phyloP scores from a whole-genome alignment of 139 green algal genomes.

The Desmodesmus armatus region DNA sequence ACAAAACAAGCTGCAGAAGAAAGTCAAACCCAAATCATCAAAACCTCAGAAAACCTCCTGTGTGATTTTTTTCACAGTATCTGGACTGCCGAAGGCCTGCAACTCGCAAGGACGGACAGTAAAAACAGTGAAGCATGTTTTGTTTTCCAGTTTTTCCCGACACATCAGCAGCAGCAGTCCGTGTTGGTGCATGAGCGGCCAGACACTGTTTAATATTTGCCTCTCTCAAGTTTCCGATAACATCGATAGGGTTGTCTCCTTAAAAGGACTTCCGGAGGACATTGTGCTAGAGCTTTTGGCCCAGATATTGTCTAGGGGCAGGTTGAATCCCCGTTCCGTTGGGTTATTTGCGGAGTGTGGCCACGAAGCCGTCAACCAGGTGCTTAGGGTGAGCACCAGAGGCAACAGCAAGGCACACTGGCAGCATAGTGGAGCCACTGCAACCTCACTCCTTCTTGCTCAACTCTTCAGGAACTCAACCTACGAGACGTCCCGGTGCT shows the following conservation, averaged over 20 bases:
- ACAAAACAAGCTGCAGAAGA: too few relatives aligned
- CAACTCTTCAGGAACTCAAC: too few relatives aligned
- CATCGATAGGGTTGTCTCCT: not conserved
- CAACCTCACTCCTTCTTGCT: too few relatives aligned
- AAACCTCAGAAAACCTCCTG: not conserved
- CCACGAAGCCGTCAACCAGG: too few relatives aligned
- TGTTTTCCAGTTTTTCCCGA: constrained; percentile 7
- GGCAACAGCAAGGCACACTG: not conserved
- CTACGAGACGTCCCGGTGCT: too few relatives aligned
- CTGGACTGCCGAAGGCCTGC: not conserved
- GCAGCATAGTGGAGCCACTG: too few relatives aligned
- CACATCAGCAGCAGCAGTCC: not conserved
- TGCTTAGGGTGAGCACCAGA: too few relatives aligned
- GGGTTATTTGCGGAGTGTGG: too few relatives aligned
- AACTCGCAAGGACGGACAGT: not conserved
- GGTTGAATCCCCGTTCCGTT: too few relatives aligned
- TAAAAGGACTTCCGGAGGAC: not conserved
- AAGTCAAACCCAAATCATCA: too few relatives aligned
- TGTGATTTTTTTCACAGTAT: not conserved
- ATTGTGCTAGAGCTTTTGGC: too few relatives aligned
- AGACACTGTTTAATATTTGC: not conserved
- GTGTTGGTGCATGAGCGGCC: not conserved
- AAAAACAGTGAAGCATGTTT: not conserved
- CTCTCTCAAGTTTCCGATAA: not conserved
- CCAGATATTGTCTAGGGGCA: too few relatives aligned